Evolutionary conservation across 2,329 filamentous ascomycete species (phyloP), one percentile per base, ranked within the genome.

Genomic region (Hirsutella minnesotensis): DNA sequence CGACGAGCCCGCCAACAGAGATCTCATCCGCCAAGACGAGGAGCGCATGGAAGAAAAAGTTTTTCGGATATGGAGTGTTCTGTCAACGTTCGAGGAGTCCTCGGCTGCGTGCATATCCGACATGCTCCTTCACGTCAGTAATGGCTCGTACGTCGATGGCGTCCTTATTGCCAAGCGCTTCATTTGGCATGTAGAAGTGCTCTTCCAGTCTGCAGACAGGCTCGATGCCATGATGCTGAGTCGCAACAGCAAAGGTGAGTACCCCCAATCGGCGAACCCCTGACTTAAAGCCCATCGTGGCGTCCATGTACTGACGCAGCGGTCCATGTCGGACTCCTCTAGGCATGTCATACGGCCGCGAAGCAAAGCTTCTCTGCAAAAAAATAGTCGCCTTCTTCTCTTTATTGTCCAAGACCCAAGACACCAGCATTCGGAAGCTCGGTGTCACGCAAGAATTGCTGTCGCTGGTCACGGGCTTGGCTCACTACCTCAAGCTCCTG

Each of bases 311-410:
- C 41, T 44, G 33, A 42, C 41, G n/a, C 13, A 10, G n/a, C 24
- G 20, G 38, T 5, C 30, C 16, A 12, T 13, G 19, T 4, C 16
- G 18, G 27, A 27, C 20, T n/a, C 35, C 3, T 34, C 5, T 18
- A 85, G 88, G 85, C 48, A 73, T 98, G 47, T 86, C 88, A 9
- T 98, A 96, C 59, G 84, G 85, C 16, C 81, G 92, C 55, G 92
- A 98, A 67, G 86, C 92, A n/a, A 98, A 98, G 64, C 73, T 98
- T 40, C 77, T 98, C n/a, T 98, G 92, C 71, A 98, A 98, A 65
- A 98, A 98, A 64, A 94, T 98, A 43, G 92, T 98, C 5, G 86
- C 90, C 21, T 98, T 98, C 69, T 98, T 98, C 61, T 88, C 88
- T 12, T 70, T 98, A 16, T 72, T 98, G 9, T 94, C 90, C 5